Percentiles rank a stretch among this genome's conserved stretches.
phyloP scores from a whole-genome alignment of 1,139 yeast genomes.

The Suhomyces panamericanus region DNA sequence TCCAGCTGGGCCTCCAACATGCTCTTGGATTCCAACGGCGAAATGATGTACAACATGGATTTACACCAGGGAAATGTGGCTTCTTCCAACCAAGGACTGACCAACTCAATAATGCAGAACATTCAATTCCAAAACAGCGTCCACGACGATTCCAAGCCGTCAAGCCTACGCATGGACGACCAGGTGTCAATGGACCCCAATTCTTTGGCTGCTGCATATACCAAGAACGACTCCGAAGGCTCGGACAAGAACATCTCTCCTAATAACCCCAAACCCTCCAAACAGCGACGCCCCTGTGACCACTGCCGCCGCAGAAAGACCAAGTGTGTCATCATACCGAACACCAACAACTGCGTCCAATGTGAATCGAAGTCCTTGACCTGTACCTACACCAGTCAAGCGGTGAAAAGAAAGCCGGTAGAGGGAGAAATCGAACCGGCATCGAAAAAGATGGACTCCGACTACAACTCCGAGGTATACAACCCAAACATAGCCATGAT shows the following conservation, averaged over 20 bases:
- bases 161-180: not conserved
- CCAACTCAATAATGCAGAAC: slow-evolving; percentile 31
- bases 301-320: slow-evolving; percentile 67
- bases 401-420: slow-evolving; percentile 32
- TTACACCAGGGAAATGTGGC: slow-evolving; percentile 12
- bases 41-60: slow-evolving; percentile 38
- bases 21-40: slow-evolving; percentile 38
- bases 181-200: slow-evolving; percentile 1
- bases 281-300: slow-evolving; percentile 58
- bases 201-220: not conserved
- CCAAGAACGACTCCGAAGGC: not conserved
- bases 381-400: slow-evolving; percentile 52
- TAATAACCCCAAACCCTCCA: slow-evolving; percentile 16
- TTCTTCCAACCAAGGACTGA: not conserved
- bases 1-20: slow-evolving; percentile 44
- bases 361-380: slow-evolving; percentile 68
- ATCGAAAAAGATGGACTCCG: slow-evolving; percentile 17
- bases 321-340: slow-evolving; percentile 63
- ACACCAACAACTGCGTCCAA: slow-evolving; percentile 59
- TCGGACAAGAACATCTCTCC: slow-evolving; percentile 7
- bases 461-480: slow-evolving; percentile 4
- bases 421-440: slow-evolving; percentile 22
- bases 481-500: slow-evolving; percentile 8
- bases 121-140: slow-evolving; percentile 38
- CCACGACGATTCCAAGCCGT: slow-evolving; percentile 15